phyloP scores from a whole-genome alignment of 1,284 basidiomycete genomes.

The Tetrapyrgos nigripes region DNA sequence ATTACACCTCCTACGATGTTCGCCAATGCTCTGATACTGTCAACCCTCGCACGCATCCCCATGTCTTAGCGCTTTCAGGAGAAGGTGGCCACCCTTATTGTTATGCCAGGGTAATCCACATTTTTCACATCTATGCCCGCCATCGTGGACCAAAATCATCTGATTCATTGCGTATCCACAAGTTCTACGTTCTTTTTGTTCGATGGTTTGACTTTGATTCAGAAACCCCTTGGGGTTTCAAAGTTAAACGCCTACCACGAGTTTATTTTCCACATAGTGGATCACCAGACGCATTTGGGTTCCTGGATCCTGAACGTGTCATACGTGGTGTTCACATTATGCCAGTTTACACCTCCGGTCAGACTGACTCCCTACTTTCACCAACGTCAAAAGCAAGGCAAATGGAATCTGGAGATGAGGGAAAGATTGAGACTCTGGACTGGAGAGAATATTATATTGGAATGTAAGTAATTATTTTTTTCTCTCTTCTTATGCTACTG shows the following conservation, averaged over 20 bases:
- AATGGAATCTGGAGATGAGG: neutral
- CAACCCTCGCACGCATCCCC: slow-evolving; percentile 3
- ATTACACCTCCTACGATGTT: slow-evolving; percentile 31
- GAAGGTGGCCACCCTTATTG: neutral
- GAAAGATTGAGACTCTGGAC: neutral
- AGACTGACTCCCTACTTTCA: neutral
- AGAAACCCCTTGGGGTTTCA: slow-evolving; percentile 14
- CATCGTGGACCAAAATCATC: neutral
- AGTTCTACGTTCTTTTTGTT: slow-evolving; percentile 6
- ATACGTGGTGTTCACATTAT: slow-evolving; percentile 31
- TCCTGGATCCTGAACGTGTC: slow-evolving; percentile 34
- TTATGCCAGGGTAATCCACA: neutral
- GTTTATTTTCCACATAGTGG: slow-evolving; percentile 25
- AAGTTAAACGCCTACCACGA: slow-evolving; percentile 15
- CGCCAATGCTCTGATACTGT: slow-evolving; percentile 1
- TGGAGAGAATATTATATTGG: slow-evolving; percentile 5
- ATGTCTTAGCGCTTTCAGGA: slow-evolving; percentile 1
- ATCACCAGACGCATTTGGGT: slow-evolving; percentile 32
- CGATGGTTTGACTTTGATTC: slow-evolving; percentile 8
- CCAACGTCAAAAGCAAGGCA: neutral
- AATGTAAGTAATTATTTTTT: neutral
- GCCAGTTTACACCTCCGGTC: slow-evolving; percentile 19
- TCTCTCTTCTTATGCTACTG: slow-evolving; percentile 1
- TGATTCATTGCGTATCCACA: neutral
- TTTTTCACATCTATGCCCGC: neutral